Percentiles rank a stretch among this genome's conserved stretches.
Conservation (phyloP, 2,329 filamentous ascomycete species). For the Alternaria metachromatica region DNA sequence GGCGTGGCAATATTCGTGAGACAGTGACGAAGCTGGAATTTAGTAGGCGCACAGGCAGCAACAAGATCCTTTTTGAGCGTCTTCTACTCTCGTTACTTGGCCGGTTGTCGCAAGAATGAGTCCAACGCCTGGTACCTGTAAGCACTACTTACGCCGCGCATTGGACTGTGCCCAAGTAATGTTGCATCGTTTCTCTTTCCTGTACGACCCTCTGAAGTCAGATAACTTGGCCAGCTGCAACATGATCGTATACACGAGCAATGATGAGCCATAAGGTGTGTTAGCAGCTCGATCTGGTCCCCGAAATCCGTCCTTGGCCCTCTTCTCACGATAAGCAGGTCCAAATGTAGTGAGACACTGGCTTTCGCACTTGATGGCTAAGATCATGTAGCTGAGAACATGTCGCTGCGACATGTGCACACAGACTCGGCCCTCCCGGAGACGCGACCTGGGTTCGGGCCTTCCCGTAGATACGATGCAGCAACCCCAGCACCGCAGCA, state of each 20-base stretch:
- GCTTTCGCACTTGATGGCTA: not conserved
- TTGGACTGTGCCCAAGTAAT: not conserved
- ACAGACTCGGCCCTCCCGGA: not conserved
- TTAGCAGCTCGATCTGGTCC: not conserved
- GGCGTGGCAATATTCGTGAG: not conserved
- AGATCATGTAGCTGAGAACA: not conserved
- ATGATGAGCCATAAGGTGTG: not conserved
- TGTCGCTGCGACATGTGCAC: not conserved
- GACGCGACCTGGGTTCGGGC: not conserved
- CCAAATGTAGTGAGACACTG: not conserved
- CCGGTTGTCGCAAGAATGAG: not conserved
- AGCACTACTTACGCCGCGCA: not conserved
- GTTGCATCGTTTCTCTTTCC: not conserved
- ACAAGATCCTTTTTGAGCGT: not conserved
- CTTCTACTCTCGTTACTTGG: not conserved
- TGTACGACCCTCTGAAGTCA: not conserved
- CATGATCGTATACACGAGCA: not conserved
- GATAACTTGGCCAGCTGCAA: not conserved
- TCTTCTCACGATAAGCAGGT: not conserved
- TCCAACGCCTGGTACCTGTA: not conserved
- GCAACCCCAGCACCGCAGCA: not conserved
- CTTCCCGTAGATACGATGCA: not conserved
- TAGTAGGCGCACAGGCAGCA: not conserved
- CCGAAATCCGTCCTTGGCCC: conserved; percentile 8
- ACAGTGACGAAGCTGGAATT: not conserved